Evolutionary conservation across 2,329 filamentous ascomycete species (phyloP), one percentile per base, ranked within the genome.

Genomic region (Penicillium sp.): DNA sequence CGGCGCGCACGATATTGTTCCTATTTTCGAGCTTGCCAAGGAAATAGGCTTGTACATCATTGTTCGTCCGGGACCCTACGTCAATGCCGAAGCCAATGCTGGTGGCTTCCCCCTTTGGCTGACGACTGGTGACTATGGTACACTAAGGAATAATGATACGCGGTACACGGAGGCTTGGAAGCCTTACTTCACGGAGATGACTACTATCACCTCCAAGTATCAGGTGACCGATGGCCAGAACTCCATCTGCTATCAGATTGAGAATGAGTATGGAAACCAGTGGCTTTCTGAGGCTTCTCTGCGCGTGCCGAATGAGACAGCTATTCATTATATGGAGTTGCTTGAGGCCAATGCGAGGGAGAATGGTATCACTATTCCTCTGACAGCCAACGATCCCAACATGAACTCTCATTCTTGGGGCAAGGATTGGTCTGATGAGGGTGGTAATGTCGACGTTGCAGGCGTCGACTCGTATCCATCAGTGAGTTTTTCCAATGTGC

Each of bases 41-140:
- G 75, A 81, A 38, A 70, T 83, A 22, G 82, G 82, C 2, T 69
- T 84, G 38, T 84, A 83, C 58, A 76, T 83, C 38, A 79, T 85
- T 27, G 77, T 80, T 1, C 75, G 84, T 0, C 83, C 84, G 0
- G 84, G 85, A 0, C 84, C 84, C 0, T 88, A 87, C 53, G 79
- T 85, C 54, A 88, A 87, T 57, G 85, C 84, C 1, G 86, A 87
- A 64, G 77, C 83, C 3, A 86, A 82, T 57, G 83, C 81, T 1
- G 85, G 86, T 31, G 85, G 85, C 0, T 83, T 86, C 53, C 83
- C 85, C 0, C 71, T 85, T 1, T 88, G 85, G 83, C 67, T 84
- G 5, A 86, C 84, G 0, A 86, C 84, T 0, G 85, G 83, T 58
- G 53, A 69, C 72, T 61, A 75, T 73, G 39, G 68, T 1, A 61